These are phyloP conservation scores for Spergularia marina DNA, from an alignment of 148 eudicot species.

Conservation along the genomic window DNA sequence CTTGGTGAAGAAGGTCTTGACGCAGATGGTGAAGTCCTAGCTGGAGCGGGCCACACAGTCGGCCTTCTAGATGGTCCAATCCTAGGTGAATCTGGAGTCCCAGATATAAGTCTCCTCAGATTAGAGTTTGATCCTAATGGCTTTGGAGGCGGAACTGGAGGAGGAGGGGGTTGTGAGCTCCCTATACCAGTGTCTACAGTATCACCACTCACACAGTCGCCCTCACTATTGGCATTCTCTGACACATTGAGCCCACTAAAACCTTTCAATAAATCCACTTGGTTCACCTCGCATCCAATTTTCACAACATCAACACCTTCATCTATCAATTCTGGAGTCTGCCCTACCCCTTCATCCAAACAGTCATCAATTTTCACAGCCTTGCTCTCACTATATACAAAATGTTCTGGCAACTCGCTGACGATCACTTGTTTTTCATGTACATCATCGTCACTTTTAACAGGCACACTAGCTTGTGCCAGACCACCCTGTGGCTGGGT, in stretches of 20 bases:
- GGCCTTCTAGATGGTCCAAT: constrained; percentile 77
- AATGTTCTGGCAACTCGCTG: constrained; percentile 38
- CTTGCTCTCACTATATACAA: constrained; percentile 31
- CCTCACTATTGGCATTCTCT: constrained; percentile 35
- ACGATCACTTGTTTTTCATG: constrained; percentile 44
- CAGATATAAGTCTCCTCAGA: constrained; percentile 42
- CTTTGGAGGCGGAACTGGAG: constrained; percentile 90
- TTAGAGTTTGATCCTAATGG: constrained; percentile 48
- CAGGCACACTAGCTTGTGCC: constrained; percentile 30
- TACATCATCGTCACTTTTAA: constrained; percentile 47
- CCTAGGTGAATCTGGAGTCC: constrained; percentile 51
- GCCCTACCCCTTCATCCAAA: constrained; percentile 31
- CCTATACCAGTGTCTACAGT: constrained; percentile 29
- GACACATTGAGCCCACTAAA: constrained; percentile 35
- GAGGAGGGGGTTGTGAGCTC: constrained; percentile 77
- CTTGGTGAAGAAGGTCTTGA: constrained; percentile 93
- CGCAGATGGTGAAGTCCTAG: constrained; percentile 75
- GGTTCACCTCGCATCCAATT: constrained; percentile 32
- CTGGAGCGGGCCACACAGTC: constrained; percentile 57
- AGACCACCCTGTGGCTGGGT: constrained; percentile 35
- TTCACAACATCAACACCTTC: constrained; percentile 37
- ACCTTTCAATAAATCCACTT: constrained; percentile 33
- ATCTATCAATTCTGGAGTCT: constrained; percentile 31
- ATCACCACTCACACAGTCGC: constrained; percentile 32
- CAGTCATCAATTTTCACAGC: constrained; percentile 34